Base-by-base conservation (phyloP, 441 rosid genomes). In the Brassica balearica region DNA sequence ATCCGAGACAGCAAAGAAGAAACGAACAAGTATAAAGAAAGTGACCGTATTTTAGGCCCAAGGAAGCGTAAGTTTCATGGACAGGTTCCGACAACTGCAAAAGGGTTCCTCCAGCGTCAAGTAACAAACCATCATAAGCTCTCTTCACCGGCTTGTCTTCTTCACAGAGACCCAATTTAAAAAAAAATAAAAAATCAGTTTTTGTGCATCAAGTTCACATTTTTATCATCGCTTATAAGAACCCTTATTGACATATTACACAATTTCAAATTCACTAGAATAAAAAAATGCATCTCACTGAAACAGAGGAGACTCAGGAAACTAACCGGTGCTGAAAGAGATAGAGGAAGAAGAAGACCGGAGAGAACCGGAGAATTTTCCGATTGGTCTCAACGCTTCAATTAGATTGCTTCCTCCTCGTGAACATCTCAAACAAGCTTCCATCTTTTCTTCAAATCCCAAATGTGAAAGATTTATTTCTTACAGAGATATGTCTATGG, bases 81-180 rank as follows among this genome's bases (percentile, higher is more conserved):
- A 94, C 97, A 15, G 98, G 98, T 20, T 77, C 77, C 8, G 90
- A 53, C 81, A 94, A 74, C 68, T 90, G 98, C 85, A 94, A 75
- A 75, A 94, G 96, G 36, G 97, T 94, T 46, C 97, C 97, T 41
- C 96, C 97, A 19, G 97, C 97, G 75, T 94, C 97, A 86, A 94
- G 79, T 81, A 92, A 77, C 73, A 94, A 79, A 17, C 88, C 97
- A 82, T 90, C 97, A 80, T 90, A 91, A 8, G 91, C 91, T 82
- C 77, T 88, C 79, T 73, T 76, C 4, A 77, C 74, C 43, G 78
- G 81, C 70, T 76, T 86, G 65, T 73, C 76, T 59, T 73, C 76
- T 59, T 76, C 86, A 62, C 76, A 84, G 72, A 32, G 7, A 64
- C 70, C 62, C 14, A 65, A 63, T 62, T 5, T 41, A 10, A 9